phyloP scores from a whole-genome alignment of 345 rosid species.

The Toxicodendron radicans region DNA sequence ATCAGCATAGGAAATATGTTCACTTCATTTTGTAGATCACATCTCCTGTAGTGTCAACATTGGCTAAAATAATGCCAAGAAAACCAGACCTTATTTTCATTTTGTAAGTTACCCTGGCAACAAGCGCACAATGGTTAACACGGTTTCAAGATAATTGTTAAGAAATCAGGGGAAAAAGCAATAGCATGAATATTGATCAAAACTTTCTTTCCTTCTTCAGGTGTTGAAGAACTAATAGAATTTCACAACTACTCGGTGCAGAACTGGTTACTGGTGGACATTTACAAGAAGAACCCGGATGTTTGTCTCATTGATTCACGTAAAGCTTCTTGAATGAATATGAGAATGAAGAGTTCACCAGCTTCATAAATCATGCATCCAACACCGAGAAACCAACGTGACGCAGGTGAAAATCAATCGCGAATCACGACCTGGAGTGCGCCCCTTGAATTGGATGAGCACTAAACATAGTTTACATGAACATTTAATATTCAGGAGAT shows the following conservation, averaged over 20 bases:
- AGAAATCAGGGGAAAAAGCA: too few relatives aligned
- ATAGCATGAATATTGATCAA: background rate
- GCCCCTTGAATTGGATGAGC: background rate
- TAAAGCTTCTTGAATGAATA: background rate
- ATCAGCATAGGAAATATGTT: too few relatives aligned
- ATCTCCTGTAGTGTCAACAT: background rate
- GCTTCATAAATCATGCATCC: background rate
- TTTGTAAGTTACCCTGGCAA: background rate
- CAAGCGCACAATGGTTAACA: background rate
- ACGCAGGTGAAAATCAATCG: background rate
- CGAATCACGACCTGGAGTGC: background rate
- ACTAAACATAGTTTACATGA: background rate
- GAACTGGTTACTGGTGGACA: background rate
- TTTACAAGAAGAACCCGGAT: background rate
- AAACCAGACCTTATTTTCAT: background rate
- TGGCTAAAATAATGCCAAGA: background rate
- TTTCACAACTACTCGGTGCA: background rate
- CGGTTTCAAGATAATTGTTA: background rate
- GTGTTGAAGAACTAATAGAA: background rate
- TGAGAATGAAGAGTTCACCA: background rate
- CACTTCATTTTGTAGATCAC: background rate
- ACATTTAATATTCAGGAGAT: background rate
- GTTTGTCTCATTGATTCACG: background rate
- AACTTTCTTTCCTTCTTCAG: background rate
- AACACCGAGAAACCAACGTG: background rate